These are phyloP conservation scores for Colletotrichum scovillei DNA, from an alignment of 2,329 filamentous ascomycete genomes.

Conservation along the genomic window DNA sequence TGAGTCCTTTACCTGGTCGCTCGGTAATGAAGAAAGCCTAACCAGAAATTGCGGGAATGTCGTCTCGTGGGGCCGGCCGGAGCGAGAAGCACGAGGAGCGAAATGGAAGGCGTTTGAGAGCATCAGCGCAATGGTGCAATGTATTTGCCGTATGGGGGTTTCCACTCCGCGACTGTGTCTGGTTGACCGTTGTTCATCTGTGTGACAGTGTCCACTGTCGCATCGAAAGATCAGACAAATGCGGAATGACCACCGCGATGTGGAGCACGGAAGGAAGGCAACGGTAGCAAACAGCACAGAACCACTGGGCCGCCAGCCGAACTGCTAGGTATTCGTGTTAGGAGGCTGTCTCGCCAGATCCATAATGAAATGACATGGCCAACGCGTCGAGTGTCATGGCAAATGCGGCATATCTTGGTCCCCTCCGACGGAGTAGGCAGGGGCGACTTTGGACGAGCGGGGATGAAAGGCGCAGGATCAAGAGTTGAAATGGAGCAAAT, in stretches of 20 bases:
- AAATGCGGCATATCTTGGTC: slow-evolving; percentile 24
- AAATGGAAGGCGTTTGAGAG: not conserved
- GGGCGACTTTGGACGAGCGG: slow-evolving; percentile 8
- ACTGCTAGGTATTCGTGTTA: not conserved
- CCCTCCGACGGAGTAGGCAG: slow-evolving; percentile 18
- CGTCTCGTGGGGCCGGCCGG: slow-evolving; percentile 10
- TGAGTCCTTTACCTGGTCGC: slow-evolving; percentile 13
- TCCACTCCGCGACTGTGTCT: slow-evolving; percentile 25
- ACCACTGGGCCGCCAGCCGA: not conserved
- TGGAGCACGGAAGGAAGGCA: slow-evolving; percentile 5
- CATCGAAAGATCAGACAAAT: slow-evolving; percentile 30
- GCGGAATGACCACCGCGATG: slow-evolving; percentile 31
- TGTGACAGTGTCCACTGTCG: slow-evolving; percentile 5
- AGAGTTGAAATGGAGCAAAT: slow-evolving; percentile 12
- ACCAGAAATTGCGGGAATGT: slow-evolving; percentile 18
- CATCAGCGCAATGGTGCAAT: not conserved
- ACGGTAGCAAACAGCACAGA: slow-evolving; percentile 7
- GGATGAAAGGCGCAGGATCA: slow-evolving; percentile 1
- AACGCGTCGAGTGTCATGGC: not conserved
- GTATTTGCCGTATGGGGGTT: slow-evolving; percentile 17
- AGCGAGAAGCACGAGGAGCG: not conserved
- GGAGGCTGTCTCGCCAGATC: slow-evolving; percentile 5
- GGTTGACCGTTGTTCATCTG: slow-evolving; percentile 8
- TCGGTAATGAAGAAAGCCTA: slow-evolving; percentile 29
- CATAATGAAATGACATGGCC: slow-evolving; percentile 1